Conservation (phyloP, 2,329 filamentous ascomycete species). For the Periconia macrospinosa region DNA sequence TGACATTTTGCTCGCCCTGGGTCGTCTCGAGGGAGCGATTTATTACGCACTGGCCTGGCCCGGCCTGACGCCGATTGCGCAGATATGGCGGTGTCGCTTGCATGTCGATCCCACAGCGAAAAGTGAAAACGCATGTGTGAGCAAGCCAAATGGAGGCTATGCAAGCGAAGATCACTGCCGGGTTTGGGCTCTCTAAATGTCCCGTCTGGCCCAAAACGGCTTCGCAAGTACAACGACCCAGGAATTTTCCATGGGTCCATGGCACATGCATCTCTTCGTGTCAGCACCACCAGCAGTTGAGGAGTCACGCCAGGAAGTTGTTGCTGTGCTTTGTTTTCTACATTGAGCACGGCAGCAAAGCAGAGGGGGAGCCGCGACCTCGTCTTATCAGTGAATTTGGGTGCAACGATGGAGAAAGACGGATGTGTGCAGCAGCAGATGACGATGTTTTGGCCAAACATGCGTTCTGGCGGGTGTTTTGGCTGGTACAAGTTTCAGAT, state of each 20-base stretch:
- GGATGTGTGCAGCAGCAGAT: not conserved
- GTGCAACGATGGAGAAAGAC: too few relatives aligned
- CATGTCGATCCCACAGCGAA: conserved; percentile 1
- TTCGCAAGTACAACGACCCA: not conserved
- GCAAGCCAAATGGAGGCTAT: conserved; percentile 15
- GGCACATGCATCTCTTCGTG: not conserved
- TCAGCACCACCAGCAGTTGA: too few relatives aligned
- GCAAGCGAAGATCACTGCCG: conserved; percentile 23
- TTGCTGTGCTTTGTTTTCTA: not conserved
- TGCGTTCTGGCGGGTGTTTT: not conserved
- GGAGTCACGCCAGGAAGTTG: too few relatives aligned
- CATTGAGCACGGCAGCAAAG: not conserved
- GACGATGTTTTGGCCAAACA: not conserved
- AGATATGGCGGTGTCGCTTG: not conserved
- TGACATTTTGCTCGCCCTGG: not conserved
- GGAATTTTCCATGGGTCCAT: too few relatives aligned
- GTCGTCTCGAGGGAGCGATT: too few relatives aligned
- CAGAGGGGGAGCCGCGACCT: too few relatives aligned
- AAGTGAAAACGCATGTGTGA: too few relatives aligned
- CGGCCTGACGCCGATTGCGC: not conserved
- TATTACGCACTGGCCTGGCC: not conserved
- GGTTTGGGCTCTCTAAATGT: conserved; percentile 9
- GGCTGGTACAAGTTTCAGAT: not conserved
- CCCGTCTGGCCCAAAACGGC: conserved; percentile 15
- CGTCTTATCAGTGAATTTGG: too few relatives aligned